A percentile compares a stretch with the other conserved stretches of the same genome.
Evolutionary conservation across 2,329 filamentous ascomycete species (phyloP).

Genomic region (Aspergillus fructus): DNA sequence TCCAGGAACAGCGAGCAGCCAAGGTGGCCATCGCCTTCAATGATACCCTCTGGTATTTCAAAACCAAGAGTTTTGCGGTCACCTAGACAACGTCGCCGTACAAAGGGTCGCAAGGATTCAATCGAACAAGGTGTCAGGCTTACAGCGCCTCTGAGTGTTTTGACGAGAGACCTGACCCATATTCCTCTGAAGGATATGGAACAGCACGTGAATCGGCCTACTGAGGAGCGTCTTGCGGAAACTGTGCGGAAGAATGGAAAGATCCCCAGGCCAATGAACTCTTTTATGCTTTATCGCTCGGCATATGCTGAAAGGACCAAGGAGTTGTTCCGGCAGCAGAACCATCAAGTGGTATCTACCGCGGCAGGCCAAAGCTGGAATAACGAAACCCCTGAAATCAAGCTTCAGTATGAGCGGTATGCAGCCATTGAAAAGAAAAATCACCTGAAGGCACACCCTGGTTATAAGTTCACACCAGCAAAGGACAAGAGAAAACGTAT

Average conservation of each 20-base stretch:
- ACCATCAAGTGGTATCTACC: slow-evolving; percentile 88
- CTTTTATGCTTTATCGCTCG: slow-evolving; percentile 96
- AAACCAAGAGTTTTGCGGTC: slow-evolving; percentile 15
- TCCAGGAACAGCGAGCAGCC: slow-evolving; percentile 12
- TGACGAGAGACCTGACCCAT: slow-evolving; percentile 35
- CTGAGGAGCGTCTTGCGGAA: slow-evolving; percentile 66
- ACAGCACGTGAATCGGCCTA: slow-evolving; percentile 71
- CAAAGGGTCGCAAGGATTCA: slow-evolving; percentile 9
- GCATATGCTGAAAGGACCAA: slow-evolving; percentile 87
- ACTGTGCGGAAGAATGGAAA: slow-evolving; percentile 71
- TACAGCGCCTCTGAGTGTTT: slow-evolving; percentile 26
- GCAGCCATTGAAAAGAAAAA: slow-evolving; percentile 80
- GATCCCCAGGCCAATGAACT: slow-evolving; percentile 92
- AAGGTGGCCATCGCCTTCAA: slow-evolving; percentile 20
- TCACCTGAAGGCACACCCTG: slow-evolving; percentile 80
- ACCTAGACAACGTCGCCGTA: slow-evolving; percentile 14
- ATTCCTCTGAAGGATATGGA: slow-evolving; percentile 76
- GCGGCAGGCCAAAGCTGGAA: slow-evolving; percentile 87
- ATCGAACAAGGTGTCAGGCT: slow-evolving; percentile 11
- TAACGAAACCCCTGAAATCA: slow-evolving; percentile 70
- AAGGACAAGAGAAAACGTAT: slow-evolving; percentile 60
- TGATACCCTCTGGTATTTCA: slow-evolving; percentile 6
- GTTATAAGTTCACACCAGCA: slow-evolving; percentile 85
- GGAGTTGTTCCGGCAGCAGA: slow-evolving; percentile 76
- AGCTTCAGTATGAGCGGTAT: slow-evolving; percentile 73